A percentile compares a stretch with the other conserved stretches of the same genome.
Conservation (phyloP, 75 land plant species). For the Larix kaempferi region DNA sequence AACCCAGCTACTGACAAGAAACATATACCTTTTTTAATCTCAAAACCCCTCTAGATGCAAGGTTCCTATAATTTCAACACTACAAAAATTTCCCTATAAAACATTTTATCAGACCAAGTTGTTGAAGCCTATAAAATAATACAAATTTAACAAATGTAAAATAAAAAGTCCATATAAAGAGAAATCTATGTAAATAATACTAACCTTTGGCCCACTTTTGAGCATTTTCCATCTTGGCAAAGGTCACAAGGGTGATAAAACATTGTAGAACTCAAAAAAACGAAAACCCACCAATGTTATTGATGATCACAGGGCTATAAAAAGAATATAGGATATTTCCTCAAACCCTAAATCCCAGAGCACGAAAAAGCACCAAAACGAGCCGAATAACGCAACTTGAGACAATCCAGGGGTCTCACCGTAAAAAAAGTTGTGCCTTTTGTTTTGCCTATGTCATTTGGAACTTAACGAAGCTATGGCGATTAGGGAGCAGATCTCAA, state of each 20-base stretch:
- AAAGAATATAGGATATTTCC: background rate
- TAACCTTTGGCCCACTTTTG: constrained; percentile 89
- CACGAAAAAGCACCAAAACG: background rate
- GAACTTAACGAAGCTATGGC: too few species aligned
- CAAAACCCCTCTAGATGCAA: background rate
- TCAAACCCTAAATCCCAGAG: background rate
- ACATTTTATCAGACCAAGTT: background rate
- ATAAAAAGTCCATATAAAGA: background rate
- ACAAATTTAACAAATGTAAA: background rate
- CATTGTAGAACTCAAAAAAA: background rate
- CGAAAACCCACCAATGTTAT: background rate
- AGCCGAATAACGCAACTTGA: too few species aligned
- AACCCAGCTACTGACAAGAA: background rate
- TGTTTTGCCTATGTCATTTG: too few species aligned
- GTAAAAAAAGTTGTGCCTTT: too few species aligned
- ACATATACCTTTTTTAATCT: background rate
- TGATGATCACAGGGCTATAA: background rate
- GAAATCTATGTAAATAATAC: background rate
- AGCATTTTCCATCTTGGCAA: constrained; percentile 88
- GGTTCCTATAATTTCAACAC: background rate
- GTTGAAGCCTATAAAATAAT: background rate
- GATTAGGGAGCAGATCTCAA: too few species aligned
- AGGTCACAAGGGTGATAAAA: constrained; percentile 53
- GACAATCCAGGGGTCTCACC: too few species aligned
- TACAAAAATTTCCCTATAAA: background rate